Evolutionary conservation across 1,139 yeast genomes (phyloP).

Genomic region (Nakaseomyces sp.): DNA sequence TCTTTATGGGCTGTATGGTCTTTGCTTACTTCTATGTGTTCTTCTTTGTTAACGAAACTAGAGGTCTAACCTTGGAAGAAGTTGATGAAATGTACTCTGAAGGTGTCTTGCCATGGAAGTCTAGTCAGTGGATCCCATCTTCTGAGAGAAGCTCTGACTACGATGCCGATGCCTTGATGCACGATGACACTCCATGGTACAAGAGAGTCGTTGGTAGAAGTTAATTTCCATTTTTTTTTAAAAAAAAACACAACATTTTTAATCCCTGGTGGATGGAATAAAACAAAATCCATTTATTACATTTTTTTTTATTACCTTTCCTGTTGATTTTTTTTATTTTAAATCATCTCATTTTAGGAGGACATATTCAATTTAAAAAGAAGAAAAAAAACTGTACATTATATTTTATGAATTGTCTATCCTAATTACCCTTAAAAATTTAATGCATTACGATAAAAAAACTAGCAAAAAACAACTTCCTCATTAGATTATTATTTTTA

Average conservation of each 20-base stretch:
- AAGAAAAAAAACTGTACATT: neutral
- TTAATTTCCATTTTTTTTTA: neutral
- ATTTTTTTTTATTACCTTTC: neutral
- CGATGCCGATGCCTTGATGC: constrained; percentile 11
- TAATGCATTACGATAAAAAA: neutral
- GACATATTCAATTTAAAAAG: neutral
- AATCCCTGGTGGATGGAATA: constrained; percentile 1
- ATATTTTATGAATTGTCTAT: neutral
- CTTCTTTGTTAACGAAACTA: constrained; percentile 58
- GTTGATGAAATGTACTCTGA: constrained; percentile 48
- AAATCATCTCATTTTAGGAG: neutral
- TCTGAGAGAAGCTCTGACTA: constrained; percentile 28
- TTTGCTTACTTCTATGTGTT: constrained; percentile 52
- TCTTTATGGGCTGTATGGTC: constrained; percentile 57
- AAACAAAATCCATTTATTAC: neutral
- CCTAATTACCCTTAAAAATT: neutral
- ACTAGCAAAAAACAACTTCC: neutral
- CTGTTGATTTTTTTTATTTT: neutral
- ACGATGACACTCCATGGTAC: constrained; percentile 14
- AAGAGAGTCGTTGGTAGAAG: constrained; percentile 18
- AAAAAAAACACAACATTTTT: neutral
- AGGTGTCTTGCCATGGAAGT: constrained; percentile 38
- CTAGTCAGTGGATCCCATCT: constrained; percentile 24
- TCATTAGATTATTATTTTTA: neutral
- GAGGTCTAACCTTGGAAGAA: constrained; percentile 60